A percentile compares a stretch with the other conserved stretches of the same genome.
Conservation (phyloP, 163 green algal species). For the Scenedesmus sp. region DNA sequence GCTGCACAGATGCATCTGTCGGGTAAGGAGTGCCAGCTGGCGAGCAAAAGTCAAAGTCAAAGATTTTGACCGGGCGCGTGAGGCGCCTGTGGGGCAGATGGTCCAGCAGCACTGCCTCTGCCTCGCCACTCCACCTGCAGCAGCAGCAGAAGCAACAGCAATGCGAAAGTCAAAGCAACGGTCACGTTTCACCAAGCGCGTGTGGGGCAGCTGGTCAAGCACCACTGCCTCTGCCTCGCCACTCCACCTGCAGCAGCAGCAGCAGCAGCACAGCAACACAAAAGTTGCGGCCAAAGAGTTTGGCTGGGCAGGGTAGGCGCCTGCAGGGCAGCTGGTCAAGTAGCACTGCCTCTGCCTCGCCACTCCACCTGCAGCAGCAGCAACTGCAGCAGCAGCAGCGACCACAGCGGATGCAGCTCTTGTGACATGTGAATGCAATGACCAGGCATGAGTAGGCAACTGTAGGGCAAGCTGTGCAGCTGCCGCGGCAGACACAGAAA, state of each 20-base stretch:
- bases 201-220: neutral
- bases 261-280: neutral
- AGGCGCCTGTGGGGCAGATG: slow-evolving; percentile 30
- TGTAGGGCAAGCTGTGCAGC: no score
- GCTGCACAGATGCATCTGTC: neutral
- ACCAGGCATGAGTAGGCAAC: no score
- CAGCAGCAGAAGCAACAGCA: neutral
- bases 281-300: neutral
- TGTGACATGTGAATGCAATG: no score
- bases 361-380: neutral
- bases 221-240: neutral
- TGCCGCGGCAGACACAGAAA: no score
- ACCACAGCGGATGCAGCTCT: neutral
- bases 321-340: neutral
- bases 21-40: slow-evolving; percentile 8
- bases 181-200: no score
- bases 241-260: neutral
- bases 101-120: slow-evolving; percentile 15
- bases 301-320: neutral
- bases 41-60: slow-evolving; percentile 51
- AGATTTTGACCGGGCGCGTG: slow-evolving; percentile 29
- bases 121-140: slow-evolving; percentile 37
- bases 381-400: neutral
- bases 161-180: no score
- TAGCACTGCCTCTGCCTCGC: neutral